phyloP scores from a whole-genome alignment of 257 asterid genomes.

The Jaltomata sinuosa region DNA sequence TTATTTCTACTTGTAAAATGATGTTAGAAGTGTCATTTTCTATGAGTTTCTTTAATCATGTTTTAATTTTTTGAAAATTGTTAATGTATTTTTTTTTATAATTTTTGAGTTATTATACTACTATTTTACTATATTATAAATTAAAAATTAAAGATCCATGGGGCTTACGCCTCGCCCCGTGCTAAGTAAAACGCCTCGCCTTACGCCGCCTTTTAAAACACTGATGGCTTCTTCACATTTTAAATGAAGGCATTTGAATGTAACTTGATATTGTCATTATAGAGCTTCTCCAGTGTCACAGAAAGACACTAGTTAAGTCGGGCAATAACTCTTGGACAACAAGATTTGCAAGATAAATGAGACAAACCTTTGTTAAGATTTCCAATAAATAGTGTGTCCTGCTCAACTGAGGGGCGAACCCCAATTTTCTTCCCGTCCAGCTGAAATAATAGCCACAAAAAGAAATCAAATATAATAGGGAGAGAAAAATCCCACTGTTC shows the following conservation, averaged over 20 bases:
- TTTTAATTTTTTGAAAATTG: no score
- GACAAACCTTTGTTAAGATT: constrained; percentile 82
- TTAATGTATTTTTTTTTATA: no score
- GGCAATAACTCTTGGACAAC: not conserved
- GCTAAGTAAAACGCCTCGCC: no score
- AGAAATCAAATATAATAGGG: not conserved
- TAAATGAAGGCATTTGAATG: not conserved
- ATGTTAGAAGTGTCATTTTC: no score
- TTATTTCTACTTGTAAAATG: no score
- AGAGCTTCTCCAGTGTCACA: not conserved
- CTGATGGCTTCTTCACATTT: not conserved
- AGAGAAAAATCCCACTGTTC: not conserved
- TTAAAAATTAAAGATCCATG: no score
- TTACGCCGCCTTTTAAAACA: no score
- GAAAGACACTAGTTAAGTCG: not conserved
- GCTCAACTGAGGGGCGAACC: constrained; percentile 75
- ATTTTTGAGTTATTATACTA: no score
- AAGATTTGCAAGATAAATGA: not conserved
- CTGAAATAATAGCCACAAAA: constrained; percentile 30
- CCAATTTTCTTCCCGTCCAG: constrained; percentile 82
- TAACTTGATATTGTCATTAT: not conserved
- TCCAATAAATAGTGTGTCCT: constrained; percentile 63
- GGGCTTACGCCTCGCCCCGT: no score
- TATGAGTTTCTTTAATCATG: no score
- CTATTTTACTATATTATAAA: no score